Base-by-base conservation (phyloP, 2,329 filamentous ascomycete genomes). In the Pseudogymnoascus sp. region DNA sequence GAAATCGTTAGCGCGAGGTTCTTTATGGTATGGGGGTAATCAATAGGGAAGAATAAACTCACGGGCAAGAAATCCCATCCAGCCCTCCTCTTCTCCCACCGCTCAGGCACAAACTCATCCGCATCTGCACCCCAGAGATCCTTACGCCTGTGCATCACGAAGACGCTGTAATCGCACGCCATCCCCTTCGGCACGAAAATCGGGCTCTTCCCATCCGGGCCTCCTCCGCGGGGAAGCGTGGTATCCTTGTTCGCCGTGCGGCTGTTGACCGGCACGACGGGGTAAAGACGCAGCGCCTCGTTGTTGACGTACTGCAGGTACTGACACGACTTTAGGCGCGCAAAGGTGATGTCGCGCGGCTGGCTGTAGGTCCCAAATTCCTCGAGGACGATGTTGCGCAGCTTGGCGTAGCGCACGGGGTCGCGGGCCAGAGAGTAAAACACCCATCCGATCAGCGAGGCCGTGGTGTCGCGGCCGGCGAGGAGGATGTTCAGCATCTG, bases 391-490 rank as follows among this genome's bases (percentile, higher is more conserved):
- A 75, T 72, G 15, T 71, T 64, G 7, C 79, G 76, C 26, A 84
- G 72, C 63, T 77, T 79, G 9, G 70, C 65, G 67, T 76, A 81
- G 38, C 79, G 72, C 0, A 66, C 66, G 1, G 73, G 74, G 64
- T 81, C 70, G 29, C 76, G 74, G 1, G 78, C 72, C 13, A 82
- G 69, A n/a, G 72, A 71, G 64, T 75, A 75, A 61, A 82, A 77
- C 15, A 77, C 70, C 78, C 79, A 83, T 9, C 78, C 77, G 1
- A 86, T 71, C 3, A 81, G 76, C 26, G 75, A 77, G 1, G 82
- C 82, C 0, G 82, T 86, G 0, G 83, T 86, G 65, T 87, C 84
- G 9, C 83, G 77, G 1, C 83, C 84, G 0, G 83, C 84, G 1
- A 85, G 74, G 42, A 86, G 79, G 63, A 86, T 80, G 62, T 79